Evolutionary conservation across 164 flowering plant species (phyloP), one percentile per base, ranked within the genome.

Genomic region (Umbellularia californica): DNA sequence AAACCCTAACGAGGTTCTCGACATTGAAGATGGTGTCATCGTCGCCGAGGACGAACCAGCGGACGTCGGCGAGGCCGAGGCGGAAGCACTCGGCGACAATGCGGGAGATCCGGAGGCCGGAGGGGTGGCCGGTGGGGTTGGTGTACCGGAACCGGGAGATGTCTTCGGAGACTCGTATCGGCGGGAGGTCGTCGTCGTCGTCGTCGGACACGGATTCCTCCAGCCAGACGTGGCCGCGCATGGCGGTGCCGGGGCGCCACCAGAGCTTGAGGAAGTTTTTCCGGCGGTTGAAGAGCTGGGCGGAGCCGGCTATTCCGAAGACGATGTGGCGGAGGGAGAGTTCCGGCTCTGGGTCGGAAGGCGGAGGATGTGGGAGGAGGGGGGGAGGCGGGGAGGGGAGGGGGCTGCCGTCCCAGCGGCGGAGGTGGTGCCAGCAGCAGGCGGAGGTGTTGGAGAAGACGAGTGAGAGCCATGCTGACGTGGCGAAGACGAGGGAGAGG

Each of bases 141-240:
- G 90, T 87, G 79, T 89, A 89, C 0, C 88, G 85, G 73, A 87
- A 89, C n/a, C 84, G 76, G 3, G 90, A 87, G 52, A 80, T 86
- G 79, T 89, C 90, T 72, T 84, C 88, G 17, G 90, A 89, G 22
- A 87, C 78, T 83, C 79, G 83, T 70, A 86, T 74, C 1, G 86
- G 75, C 1, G 90, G 92, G 72, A 87, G 78, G 30, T 81, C 75
- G 17, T 74, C 81, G 35, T 75, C 82, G 7, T 68, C 76, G 1
- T 72, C 79, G 14, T 75, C 79, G 0, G 5, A 20, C 35, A 82
- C 77, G 17, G 58, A 58, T 63, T 89, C 88, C 23, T 89, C 95
- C 22, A 90, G 74, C 95, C 92, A 90, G 13, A 88, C 88, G 66
- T 85, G 83, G 14, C 95, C 92, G 1, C 91, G 83, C 88, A 85